Percentiles rank a stretch among this genome's conserved stretches.
These are phyloP conservation scores for Pestalotiopsis sp. DNA, from an alignment of 2,329 filamentous ascomycete species.

Conservation along the genomic window DNA sequence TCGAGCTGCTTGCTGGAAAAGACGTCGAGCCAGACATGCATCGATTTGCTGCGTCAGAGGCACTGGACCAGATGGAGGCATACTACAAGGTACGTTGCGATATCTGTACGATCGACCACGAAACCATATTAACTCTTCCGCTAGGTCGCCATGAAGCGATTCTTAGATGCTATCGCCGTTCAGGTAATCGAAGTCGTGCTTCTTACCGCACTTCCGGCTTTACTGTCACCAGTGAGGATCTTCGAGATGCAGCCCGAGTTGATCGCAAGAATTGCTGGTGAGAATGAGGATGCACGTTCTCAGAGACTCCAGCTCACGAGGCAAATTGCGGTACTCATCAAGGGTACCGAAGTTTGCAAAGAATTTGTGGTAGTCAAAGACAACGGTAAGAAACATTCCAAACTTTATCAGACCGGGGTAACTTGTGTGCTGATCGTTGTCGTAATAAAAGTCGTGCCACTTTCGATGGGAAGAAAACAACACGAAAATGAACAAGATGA, in stretches of 20 bases:
- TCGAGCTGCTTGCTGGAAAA: not conserved
- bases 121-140: not conserved
- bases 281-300: constrained; percentile 36
- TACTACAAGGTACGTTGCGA: constrained; percentile 21
- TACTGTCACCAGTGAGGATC: constrained; percentile 40
- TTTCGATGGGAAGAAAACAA: not conserved
- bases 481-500: no score
- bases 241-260: constrained; percentile 34
- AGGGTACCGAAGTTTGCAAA: constrained; percentile 38
- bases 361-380: constrained; percentile 24
- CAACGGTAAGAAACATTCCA: not conserved
- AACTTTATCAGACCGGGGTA: not conserved
- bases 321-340: constrained; percentile 37
- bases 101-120: no score
- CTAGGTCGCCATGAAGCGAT: constrained; percentile 44
- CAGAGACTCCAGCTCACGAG: constrained; percentile 35
- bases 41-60: not conserved
- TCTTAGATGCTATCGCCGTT: constrained; percentile 43
- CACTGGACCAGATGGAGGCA: constrained; percentile 9
- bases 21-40: constrained; percentile 6
- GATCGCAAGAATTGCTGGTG: constrained; percentile 39
- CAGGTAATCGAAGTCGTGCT: constrained; percentile 43
- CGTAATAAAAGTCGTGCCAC: not conserved
- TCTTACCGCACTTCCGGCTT: constrained; percentile 32
- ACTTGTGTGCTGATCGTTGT: not conserved